A percentile compares a stretch with the other conserved stretches of the same genome.
Conservation (phyloP, 805 yeast species). For the Lipomyces japonicus region DNA sequence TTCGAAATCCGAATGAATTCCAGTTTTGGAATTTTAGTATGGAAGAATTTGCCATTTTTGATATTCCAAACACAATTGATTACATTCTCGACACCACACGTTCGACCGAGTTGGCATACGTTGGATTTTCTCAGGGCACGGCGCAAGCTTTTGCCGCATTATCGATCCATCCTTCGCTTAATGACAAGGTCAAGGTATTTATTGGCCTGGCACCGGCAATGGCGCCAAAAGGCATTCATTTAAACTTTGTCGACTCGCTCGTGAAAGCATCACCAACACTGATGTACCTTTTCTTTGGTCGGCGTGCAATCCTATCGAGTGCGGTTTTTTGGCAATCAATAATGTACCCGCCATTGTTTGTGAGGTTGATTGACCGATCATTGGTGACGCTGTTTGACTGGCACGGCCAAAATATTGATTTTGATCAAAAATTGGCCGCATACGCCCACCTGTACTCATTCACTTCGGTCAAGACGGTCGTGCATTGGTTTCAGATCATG, state of each 20-base stretch:
- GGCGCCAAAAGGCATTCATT: slow-evolving; percentile 80
- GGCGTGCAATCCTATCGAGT: slow-evolving; percentile 67
- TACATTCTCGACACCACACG: slow-evolving; percentile 58
- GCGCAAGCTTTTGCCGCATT: slow-evolving; percentile 89
- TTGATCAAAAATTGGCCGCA: slow-evolving; percentile 69
- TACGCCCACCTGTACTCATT: slow-evolving; percentile 88
- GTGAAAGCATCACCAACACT: slow-evolving; percentile 73
- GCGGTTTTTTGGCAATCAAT: slow-evolving; percentile 75
- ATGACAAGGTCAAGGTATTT: slow-evolving; percentile 51
- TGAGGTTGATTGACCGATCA: slow-evolving; percentile 65
- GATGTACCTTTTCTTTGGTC: slow-evolving; percentile 68
- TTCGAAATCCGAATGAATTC: slow-evolving; percentile 42
- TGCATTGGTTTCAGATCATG: slow-evolving; percentile 95
- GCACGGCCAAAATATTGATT: slow-evolving; percentile 67
- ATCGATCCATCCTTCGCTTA: slow-evolving; percentile 59
- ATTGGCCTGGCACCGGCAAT: slow-evolving; percentile 92
- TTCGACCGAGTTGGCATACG: slow-evolving; percentile 51
- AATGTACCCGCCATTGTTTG: slow-evolving; percentile 72
- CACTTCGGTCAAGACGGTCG: slow-evolving; percentile 85
- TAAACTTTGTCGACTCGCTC: slow-evolving; percentile 69
- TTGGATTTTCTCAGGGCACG: slow-evolving; percentile 92
- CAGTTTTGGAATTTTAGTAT: slow-evolving; percentile 86
- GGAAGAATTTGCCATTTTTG: slow-evolving; percentile 88
- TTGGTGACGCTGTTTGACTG: slow-evolving; percentile 72
- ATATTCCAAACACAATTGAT: slow-evolving; percentile 79